phyloP scores from a whole-genome alignment of 257 asterid species.

The Ilex aquifolium region DNA sequence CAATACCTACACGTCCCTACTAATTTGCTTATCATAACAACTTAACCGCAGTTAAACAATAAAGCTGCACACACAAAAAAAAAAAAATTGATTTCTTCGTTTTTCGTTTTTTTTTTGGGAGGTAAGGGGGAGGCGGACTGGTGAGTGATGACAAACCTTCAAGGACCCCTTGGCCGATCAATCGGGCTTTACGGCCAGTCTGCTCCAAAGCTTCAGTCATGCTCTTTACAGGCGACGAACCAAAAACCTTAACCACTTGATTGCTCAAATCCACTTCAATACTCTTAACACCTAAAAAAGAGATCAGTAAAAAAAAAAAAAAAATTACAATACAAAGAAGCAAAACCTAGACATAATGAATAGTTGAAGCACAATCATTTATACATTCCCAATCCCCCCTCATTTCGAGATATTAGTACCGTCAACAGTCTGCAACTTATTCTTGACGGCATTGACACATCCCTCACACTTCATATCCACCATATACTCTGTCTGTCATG shows the following conservation, averaged over 20 bases:
- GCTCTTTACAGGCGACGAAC: conserved; percentile 69
- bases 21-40: too few relatives aligned
- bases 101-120: too few relatives aligned
- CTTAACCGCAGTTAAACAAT: too few relatives aligned
- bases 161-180: conserved; percentile 90
- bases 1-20: too few relatives aligned
- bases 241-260: conserved; percentile 89
- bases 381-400: neutral
- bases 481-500: conserved; percentile 81
- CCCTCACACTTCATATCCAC: conserved; percentile 93
- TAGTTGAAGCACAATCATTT: neutral
- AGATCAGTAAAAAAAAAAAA: too few relatives aligned
- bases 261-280: conserved; percentile 75
- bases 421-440: conserved; percentile 63
- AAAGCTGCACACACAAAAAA: too few relatives aligned
- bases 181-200: conserved; percentile 83
- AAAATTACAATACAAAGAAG: neutral
- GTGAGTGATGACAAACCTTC: conserved; percentile 44
- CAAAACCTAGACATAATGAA: too few relatives aligned
- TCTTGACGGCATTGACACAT: conserved; percentile 77
- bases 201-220: conserved; percentile 90
- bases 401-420: conserved; percentile 30
- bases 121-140: neutral
- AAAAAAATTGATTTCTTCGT: too few relatives aligned
- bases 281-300: conserved; percentile 85